These are phyloP conservation scores for Vicia sativa DNA, from an alignment of 306 rosid species.

Conservation along the genomic window DNA sequence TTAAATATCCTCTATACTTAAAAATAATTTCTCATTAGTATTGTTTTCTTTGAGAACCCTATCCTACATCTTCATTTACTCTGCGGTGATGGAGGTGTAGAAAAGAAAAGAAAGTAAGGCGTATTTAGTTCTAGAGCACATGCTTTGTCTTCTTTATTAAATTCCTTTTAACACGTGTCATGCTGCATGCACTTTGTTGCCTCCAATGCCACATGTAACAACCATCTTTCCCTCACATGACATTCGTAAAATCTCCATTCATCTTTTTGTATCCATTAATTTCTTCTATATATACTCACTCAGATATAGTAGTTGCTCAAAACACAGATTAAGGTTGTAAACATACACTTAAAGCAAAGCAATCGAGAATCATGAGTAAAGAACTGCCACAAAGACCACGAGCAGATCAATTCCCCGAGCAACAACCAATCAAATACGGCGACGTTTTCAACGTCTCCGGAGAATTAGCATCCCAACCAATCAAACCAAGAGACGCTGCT, in stretches of 20 bases:
- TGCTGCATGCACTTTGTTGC: not conserved
- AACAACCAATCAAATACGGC: slow-evolving; percentile 57
- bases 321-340: not conserved
- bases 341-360: not conserved
- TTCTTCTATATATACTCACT: not conserved
- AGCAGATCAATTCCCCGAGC: not conserved
- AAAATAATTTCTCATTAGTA: too few relatives aligned
- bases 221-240: not conserved
- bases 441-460: slow-evolving; percentile 70
- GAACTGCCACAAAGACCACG: slow-evolving; percentile 12
- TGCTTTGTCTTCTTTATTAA: not conserved
- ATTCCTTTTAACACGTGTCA: not conserved
- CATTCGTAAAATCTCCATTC: slow-evolving; percentile 6
- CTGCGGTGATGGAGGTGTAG: not conserved
- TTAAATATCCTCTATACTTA: too few relatives aligned
- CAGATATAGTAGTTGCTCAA: not conserved
- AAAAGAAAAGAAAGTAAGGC: not conserved
- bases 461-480: slow-evolving; percentile 46
- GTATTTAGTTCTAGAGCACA: not conserved
- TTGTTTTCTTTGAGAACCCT: too few relatives aligned
- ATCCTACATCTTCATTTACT: too few relatives aligned
- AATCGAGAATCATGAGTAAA: slow-evolving; percentile 30
- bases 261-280: not conserved
- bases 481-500: slow-evolving; percentile 51
- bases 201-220: not conserved